Base-by-base conservation (phyloP, 768 basidiomycete genomes). In the Phaeotremella skinneri region DNA sequence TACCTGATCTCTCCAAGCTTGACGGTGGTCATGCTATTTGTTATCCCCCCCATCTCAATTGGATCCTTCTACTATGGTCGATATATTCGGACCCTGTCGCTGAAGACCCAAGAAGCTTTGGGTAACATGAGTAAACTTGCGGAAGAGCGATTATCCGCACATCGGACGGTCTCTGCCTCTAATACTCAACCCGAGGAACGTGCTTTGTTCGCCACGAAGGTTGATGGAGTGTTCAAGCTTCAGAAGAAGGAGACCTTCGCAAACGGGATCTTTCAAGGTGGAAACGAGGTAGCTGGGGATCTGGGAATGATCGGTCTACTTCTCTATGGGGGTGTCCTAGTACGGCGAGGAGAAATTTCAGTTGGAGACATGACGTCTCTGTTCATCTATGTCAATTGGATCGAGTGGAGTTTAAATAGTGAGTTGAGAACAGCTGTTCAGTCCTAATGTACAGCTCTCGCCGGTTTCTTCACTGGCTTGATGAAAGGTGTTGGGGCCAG, bases 401-500 rank as follows among this genome's bases (percentile, higher is more conserved):
- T 73, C 34, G 72, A 73, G 39, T 73, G 72, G 72, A 58, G 59
- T 53, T 58, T 63, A 49, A 70, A 59, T 31, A 63, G 71, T 73
- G 45, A 59, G 63, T 62, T 21, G 61, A 25, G 20, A 20, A 49
- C 20, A 21, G 5, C 11, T 20, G 14, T 21, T 27, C 31, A 3
- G 27, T 32, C 43, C 53, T 56, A 52, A 61, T 51, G 25, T 3
- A 16, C 51, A 66, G 63, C 64, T 14, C 59, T 68, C 48, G 64
- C 75, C 17, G 68, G 63, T 9, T 77, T 77, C 73, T 79, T 77
- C 66, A 84, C 89, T 16, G 92, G 91, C 45, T 86, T 97, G 58
- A 97, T 97, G 93, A 91, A 91, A 49, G 93, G 90, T 54, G 85
- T 96, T 47, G 93, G 93, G 59, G 92, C 93, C 0, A 89, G 90